A percentile compares a stretch with the other conserved stretches of the same genome.
Conservation (phyloP, 306 rosid species). For the Cercis canadensis region DNA sequence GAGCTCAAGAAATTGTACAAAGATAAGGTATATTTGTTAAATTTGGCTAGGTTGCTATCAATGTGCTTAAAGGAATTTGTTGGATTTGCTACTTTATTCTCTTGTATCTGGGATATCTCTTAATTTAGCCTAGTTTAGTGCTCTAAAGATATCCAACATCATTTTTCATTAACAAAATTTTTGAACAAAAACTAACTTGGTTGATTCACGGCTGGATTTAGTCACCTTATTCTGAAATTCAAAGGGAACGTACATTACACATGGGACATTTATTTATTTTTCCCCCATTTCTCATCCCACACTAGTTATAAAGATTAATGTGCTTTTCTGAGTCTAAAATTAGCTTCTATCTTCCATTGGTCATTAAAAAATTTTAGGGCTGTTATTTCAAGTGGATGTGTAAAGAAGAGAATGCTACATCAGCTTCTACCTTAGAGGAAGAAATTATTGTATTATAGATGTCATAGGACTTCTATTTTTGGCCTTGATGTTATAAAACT, state of each 20-base stretch:
- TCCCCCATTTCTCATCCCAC: not conserved
- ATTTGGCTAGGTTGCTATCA: not conserved
- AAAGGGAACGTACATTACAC: not conserved
- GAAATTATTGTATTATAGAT: slow-evolving; percentile 7
- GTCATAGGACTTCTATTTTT: not conserved
- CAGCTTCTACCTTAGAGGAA: not conserved
- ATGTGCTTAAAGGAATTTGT: not conserved
- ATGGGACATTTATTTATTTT: not conserved
- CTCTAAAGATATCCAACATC: not conserved
- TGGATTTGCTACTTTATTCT: too few species aligned
- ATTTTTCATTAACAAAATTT: not conserved
- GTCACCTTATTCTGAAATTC: not conserved
- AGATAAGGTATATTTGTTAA: slow-evolving; percentile 68
- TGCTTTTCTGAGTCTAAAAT: not conserved
- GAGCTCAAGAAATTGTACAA: slow-evolving; percentile 87
- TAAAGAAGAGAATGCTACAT: not conserved
- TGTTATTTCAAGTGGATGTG: not conserved
- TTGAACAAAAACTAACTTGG: not conserved
- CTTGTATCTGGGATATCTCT: not conserved
- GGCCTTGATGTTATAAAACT: slow-evolving; percentile 4
- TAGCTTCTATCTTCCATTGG: not conserved
- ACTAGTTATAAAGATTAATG: not conserved
- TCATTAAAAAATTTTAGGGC: not conserved
- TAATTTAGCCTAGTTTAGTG: not conserved
- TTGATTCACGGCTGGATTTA: not conserved